Evolutionary conservation across 139 green algal genomes (phyloP).

Genomic region (Trebouxia sp.): DNA sequence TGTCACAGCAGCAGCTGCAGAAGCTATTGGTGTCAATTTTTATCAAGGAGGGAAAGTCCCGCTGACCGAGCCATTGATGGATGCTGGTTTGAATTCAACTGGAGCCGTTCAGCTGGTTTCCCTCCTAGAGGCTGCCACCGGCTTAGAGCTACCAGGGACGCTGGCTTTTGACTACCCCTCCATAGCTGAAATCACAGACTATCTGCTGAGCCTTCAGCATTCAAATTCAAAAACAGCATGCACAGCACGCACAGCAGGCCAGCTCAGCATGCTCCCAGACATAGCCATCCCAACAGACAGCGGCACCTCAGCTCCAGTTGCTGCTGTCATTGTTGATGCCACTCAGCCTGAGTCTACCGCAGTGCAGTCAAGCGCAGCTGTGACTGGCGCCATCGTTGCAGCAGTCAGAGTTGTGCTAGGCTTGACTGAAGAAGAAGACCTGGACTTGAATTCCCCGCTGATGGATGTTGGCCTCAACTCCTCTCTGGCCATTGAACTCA

Average conservation of each 20-base stretch:
- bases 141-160: constrained; percentile 61
- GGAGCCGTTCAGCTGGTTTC: constrained; percentile 8
- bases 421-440: neutral
- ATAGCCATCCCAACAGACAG: neutral
- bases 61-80: neutral
- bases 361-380: neutral
- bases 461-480: neutral
- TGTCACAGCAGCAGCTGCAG: neutral
- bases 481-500: neutral
- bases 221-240: neutral
- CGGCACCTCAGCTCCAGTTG: neutral
- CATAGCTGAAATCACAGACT: neutral
- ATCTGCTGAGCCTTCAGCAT: neutral
- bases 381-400: neutral
- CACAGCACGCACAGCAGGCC: neutral
- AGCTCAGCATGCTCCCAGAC: neutral
- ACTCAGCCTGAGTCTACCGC: no score
- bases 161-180: constrained; percentile 42
- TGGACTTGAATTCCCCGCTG: neutral
- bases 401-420: neutral
- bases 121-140: constrained; percentile 31
- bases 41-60: neutral
- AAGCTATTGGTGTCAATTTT: neutral
- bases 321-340: no score
- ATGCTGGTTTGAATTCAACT: constrained; percentile 5